Evolutionary conservation across 2,329 filamentous ascomycete species (phyloP).

Genomic region (Sphaerulina musiva): DNA sequence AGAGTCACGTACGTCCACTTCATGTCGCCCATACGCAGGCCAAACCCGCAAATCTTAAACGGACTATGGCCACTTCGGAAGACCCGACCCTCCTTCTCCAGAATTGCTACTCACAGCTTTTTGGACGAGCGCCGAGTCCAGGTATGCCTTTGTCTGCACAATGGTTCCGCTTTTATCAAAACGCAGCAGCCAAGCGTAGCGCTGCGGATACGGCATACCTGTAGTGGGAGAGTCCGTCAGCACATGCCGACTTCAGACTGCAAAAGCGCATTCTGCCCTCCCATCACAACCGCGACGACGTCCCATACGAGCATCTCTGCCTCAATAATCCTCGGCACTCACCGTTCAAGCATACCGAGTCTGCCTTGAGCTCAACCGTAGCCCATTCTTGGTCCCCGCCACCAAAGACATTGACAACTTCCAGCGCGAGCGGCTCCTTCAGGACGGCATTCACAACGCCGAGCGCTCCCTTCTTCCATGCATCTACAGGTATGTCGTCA

Average conservation of each 20-base stretch:
- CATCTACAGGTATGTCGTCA: slow-evolving; percentile 6
- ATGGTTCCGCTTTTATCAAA: slow-evolving; percentile 27
- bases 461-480: slow-evolving; percentile 28
- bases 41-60: too few species aligned
- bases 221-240: slow-evolving; percentile 1
- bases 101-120: slow-evolving; percentile 23
- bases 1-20: too few species aligned
- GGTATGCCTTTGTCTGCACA: slow-evolving; percentile 25
- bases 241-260: background rate
- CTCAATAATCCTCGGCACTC: background rate
- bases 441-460: slow-evolving; percentile 23
- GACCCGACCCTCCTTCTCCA: background rate
- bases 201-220: slow-evolving; percentile 26
- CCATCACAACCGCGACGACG: background rate
- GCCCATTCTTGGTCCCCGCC: slow-evolving; percentile 28
- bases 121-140: slow-evolving; percentile 27
- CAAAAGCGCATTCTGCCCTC: too few species aligned
- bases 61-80: slow-evolving; percentile 4
- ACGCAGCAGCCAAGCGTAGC: slow-evolving; percentile 27
- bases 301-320: too few species aligned
- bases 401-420: slow-evolving; percentile 26
- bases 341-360: slow-evolving; percentile 28
- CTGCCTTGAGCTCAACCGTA: slow-evolving; percentile 25
- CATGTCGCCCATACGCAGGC: too few species aligned
- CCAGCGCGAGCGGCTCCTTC: slow-evolving; percentile 21